Evolutionary conservation across 2,329 filamentous ascomycete genomes (phyloP).

Genomic region (Cadophora malorum): DNA sequence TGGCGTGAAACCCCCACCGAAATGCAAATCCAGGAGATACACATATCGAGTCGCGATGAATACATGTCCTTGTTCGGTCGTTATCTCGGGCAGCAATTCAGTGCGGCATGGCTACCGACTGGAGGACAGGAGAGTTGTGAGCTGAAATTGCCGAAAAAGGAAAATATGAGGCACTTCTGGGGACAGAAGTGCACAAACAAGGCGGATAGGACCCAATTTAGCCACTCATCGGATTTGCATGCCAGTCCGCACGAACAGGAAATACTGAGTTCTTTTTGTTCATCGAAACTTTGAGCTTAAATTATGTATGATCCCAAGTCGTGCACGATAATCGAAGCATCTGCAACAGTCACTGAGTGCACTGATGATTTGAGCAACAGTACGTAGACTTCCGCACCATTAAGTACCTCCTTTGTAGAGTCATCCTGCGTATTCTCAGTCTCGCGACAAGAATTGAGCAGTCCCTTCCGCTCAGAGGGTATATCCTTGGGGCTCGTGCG

Average conservation of each 20-base stretch:
- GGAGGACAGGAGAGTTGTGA: background rate
- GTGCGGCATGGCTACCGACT: background rate
- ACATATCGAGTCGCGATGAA: background rate
- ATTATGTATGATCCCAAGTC: background rate
- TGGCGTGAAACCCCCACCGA: constrained; percentile 2
- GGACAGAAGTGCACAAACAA: constrained; percentile 7
- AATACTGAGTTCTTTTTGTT: background rate
- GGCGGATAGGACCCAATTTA: background rate
- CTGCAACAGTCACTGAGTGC: too few relatives aligned
- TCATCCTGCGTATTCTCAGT: too few relatives aligned
- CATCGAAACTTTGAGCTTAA: background rate
- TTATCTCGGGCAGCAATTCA: background rate
- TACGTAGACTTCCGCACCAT: background rate
- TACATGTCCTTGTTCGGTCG: background rate
- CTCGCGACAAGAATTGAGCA: too few relatives aligned
- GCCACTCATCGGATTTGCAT: background rate
- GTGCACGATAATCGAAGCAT: background rate
- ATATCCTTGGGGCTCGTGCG: too few relatives aligned
- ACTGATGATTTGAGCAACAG: too few relatives aligned
- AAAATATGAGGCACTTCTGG: background rate
- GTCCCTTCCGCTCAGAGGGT: too few relatives aligned
- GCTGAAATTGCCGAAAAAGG: constrained; percentile 9
- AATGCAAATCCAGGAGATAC: background rate
- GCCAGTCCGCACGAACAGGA: background rate
- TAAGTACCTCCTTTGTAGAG: too few relatives aligned